Evolutionary conservation across 2,329 filamentous ascomycete species (phyloP).

Genomic region (Aureobasidium pullulans): DNA sequence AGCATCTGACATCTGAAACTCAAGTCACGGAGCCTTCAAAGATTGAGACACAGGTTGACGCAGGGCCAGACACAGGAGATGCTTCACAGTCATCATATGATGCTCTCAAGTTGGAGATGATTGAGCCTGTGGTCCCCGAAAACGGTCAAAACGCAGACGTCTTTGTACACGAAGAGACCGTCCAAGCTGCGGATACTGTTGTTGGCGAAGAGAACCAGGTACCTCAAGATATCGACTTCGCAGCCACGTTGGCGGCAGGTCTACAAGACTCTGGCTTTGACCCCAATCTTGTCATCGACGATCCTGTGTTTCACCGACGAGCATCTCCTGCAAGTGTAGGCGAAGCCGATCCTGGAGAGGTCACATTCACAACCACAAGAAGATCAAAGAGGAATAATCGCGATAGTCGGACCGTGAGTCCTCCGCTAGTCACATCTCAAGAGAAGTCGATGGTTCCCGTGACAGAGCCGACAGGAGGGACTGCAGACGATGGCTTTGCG

Average conservation of each 20-base stretch:
- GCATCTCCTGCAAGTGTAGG: slow-evolving; percentile 27
- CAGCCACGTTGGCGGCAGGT: slow-evolving; percentile 40
- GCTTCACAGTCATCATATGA: no score
- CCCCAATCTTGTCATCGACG: slow-evolving; percentile 37
- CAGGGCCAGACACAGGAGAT: no score
- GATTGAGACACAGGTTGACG: background rate
- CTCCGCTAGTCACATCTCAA: slow-evolving; percentile 26
- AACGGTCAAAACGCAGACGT: background rate
- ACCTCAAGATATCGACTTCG: slow-evolving; percentile 38
- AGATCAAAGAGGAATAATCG: slow-evolving; percentile 24
- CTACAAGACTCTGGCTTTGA: slow-evolving; percentile 41
- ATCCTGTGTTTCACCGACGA: slow-evolving; percentile 30
- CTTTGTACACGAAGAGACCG: background rate
- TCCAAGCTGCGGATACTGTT: background rate
- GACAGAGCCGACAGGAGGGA: background rate
- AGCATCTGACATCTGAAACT: background rate
- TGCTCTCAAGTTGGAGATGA: no score
- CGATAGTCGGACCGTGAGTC: slow-evolving; percentile 26
- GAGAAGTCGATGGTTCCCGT: background rate
- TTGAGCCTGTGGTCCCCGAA: background rate
- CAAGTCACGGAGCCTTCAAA: background rate
- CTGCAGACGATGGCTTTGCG: slow-evolving; percentile 25
- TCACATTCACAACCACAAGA: slow-evolving; percentile 20
- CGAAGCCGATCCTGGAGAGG: slow-evolving; percentile 28
- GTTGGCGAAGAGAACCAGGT: background rate